phyloP scores from a whole-genome alignment of 2,329 filamentous ascomycete genomes.

The Lojkania enalia region DNA sequence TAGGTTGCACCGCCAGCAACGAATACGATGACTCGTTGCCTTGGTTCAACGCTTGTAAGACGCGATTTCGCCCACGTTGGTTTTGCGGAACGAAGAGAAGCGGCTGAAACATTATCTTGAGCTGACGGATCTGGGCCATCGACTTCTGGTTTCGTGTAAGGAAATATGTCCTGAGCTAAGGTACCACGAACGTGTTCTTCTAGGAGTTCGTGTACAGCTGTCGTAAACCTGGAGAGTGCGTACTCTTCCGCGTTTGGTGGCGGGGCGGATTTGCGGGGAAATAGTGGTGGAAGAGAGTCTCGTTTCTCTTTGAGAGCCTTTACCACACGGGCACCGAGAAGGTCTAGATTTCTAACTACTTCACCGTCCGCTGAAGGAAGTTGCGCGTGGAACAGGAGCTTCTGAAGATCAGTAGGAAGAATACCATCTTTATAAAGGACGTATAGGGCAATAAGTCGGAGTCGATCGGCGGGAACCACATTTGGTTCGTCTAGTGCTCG shows the following conservation, averaged over 20 bases:
- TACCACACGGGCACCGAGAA: constrained; percentile 75
- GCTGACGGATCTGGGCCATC: constrained; percentile 60
- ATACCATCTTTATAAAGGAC: constrained; percentile 84
- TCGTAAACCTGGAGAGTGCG: constrained; percentile 83
- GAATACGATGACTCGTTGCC: constrained; percentile 89
- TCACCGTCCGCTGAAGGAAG: constrained; percentile 74
- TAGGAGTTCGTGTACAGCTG: constrained; percentile 79
- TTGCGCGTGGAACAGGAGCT: constrained; percentile 80
- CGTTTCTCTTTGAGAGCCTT: constrained; percentile 77
- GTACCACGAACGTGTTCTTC: constrained; percentile 62
- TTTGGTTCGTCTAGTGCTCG: constrained; percentile 84
- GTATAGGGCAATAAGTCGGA: constrained; percentile 85
- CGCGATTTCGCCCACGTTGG: constrained; percentile 93
- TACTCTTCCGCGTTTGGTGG: constrained; percentile 69
- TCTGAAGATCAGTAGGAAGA: constrained; percentile 78
- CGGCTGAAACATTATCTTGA: constrained; percentile 56
- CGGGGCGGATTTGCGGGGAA: constrained; percentile 65
- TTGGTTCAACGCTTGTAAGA: constrained; percentile 73
- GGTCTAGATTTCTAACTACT: constrained; percentile 74
- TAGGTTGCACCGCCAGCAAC: constrained; percentile 95
- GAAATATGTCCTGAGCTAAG: constrained; percentile 50
- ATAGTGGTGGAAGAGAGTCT: constrained; percentile 67
- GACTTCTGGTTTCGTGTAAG: constrained; percentile 59
- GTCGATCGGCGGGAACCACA: constrained; percentile 70
- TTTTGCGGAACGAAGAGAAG: constrained; percentile 86